Percentiles rank a stretch among this genome's conserved stretches.
Evolutionary conservation across 495 filamentous ascomycete genomes (phyloP).

Genomic region (Penicillium roqueforti): DNA sequence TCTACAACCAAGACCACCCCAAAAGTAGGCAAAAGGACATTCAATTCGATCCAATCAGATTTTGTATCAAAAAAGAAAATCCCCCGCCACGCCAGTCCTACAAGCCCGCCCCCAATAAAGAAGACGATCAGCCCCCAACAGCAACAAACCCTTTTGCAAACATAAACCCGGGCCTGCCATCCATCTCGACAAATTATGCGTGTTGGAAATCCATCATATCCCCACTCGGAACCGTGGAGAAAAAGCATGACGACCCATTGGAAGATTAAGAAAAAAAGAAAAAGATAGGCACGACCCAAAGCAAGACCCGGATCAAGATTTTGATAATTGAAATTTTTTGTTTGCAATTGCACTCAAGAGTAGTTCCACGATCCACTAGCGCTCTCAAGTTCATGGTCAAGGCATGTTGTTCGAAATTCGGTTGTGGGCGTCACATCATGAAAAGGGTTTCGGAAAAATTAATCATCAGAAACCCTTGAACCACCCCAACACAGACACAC

Average conservation of each 20-base stretch:
- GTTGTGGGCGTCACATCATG: constrained; percentile 21
- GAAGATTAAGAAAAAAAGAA: constrained; percentile 2
- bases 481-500: constrained; percentile 16
- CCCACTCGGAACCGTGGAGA: constrained; percentile 6
- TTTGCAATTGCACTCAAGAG: constrained; percentile 13
- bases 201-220: background rate
- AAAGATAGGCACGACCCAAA: background rate
- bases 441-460: constrained; percentile 21
- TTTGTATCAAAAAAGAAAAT: constrained; percentile 26
- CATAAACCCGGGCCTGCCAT: constrained; percentile 5
- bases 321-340: constrained; percentile 7
- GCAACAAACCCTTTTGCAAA: background rate
- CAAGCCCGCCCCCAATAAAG: constrained; percentile 11
- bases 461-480: constrained; percentile 9
- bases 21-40: constrained; percentile 16
- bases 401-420: constrained; percentile 12
- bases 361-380: constrained; percentile 27
- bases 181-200: background rate
- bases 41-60: constrained; percentile 33
- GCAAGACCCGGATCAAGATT: constrained; percentile 6
- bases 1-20: background rate
- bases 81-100: constrained; percentile 14
- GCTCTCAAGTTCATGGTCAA: constrained; percentile 19
- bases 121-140: constrained; percentile 1
- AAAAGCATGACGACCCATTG: background rate